Evolutionary conservation across 148 eudicot species (phyloP), one percentile per base, ranked within the genome.

Genomic region (Vaccinium myrtillus): DNA sequence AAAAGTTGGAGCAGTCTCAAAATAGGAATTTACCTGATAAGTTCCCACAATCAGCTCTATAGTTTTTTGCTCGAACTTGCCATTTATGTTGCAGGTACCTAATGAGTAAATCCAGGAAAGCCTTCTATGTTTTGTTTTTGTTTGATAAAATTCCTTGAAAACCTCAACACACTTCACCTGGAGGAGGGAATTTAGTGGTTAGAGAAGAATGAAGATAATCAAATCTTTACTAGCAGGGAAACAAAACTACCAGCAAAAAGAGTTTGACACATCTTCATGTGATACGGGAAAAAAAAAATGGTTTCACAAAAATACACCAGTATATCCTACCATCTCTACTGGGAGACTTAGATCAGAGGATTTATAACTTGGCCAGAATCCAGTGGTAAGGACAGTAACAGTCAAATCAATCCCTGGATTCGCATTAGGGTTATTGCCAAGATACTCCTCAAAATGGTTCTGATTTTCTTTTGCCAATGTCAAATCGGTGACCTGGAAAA

Each of bases 291-390:
- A 2, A 21, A 58, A 61, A 61, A 21, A 8, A 4, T 65, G 71
- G 30, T 21, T 14, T 13, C 48, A 83, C 36, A 23, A 15, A 65
- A 69, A 11, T 11, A 23, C 48, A 74, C 75, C 54, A 85, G 36
- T 43, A 19, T 14, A 67, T 76, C 83, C 7, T 85, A 90, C 92
- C 91, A 90, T 90, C 84, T 90, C 92, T 15, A 32, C 82, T 8
- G 92, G 91, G 49, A 90, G 89, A 77, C 77, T 82, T n/a, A 89
- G 85, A 84, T 90, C 89, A 49, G 83, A 90, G 54, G 92, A 88
- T 75, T 88, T 88, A 77, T 90, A 90, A 81, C 80, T 88, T 51
- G 92, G 92, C 92, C 92, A 90, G 77, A 88, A 90, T 56, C 92
- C 92, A 21, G 92, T 90, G 13, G 92, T 88, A 50, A 90, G 90